phyloP scores from a whole-genome alignment of 257 asterid species.

The Eustoma russellianum region DNA sequence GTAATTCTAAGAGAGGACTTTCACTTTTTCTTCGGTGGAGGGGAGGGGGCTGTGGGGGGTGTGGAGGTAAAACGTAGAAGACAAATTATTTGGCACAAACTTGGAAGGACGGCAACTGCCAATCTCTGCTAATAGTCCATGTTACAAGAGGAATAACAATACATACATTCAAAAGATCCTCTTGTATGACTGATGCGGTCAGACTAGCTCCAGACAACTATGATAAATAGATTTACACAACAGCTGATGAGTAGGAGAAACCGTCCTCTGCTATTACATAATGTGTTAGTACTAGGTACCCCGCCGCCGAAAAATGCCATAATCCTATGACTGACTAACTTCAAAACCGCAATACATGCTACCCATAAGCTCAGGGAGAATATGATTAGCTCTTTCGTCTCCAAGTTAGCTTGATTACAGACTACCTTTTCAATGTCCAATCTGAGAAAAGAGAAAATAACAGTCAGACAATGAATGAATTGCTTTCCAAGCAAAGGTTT shows the following conservation, averaged over 20 bases:
- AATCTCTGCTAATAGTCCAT: too few species aligned
- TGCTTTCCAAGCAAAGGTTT: background rate
- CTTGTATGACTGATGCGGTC: background rate
- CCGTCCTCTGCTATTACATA: constrained; percentile 48
- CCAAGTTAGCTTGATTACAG: constrained; percentile 50
- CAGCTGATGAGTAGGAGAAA: constrained; percentile 54
- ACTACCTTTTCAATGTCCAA: constrained; percentile 53
- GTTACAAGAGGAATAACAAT: too few species aligned
- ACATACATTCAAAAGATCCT: too few species aligned
- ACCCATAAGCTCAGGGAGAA: constrained; percentile 44
- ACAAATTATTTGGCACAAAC: too few species aligned
- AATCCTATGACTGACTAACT: constrained; percentile 28
- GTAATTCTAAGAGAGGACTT: too few species aligned
- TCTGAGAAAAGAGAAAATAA: constrained; percentile 26
- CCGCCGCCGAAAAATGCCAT: constrained; percentile 22
- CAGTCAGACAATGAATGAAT: background rate
- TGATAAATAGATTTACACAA: constrained; percentile 51
- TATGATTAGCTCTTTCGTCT: constrained; percentile 55
- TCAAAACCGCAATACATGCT: constrained; percentile 44
- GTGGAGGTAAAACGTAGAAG: too few species aligned
- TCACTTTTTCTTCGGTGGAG: too few species aligned
- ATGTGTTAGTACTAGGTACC: constrained; percentile 18
- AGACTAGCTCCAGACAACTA: constrained; percentile 24
- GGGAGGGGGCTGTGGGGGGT: too few species aligned
- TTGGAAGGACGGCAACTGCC: too few species aligned